These are phyloP conservation scores for Sutorius australiensis DNA, from an alignment of 768 basidiomycete species.

Conservation along the genomic window DNA sequence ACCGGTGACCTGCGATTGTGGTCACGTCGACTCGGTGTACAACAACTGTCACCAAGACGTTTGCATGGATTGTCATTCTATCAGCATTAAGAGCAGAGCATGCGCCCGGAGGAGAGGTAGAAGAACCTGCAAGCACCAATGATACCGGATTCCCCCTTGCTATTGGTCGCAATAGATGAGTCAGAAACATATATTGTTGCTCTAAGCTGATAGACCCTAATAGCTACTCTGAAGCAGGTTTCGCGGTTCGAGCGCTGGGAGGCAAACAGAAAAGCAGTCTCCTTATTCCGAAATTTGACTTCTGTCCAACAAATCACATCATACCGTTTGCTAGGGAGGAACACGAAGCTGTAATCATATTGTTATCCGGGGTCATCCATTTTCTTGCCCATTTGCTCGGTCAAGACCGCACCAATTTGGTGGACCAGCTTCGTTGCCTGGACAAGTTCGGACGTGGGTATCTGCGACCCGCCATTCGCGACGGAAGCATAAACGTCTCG, in stretches of 20 bases:
- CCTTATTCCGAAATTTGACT: not conserved
- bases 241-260: not conserved
- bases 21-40: not conserved
- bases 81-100: not conserved
- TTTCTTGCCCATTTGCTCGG: slow-evolving; percentile 42
- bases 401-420: slow-evolving; percentile 44
- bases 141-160: not conserved
- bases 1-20: not conserved
- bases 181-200: not conserved
- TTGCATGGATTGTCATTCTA: not conserved
- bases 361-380: slow-evolving; percentile 18
- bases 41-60: not conserved
- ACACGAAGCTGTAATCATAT: slow-evolving; percentile 6
- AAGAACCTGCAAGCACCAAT: not conserved
- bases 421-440: slow-evolving; percentile 44
- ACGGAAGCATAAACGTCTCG: slow-evolving; percentile 43
- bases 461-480: slow-evolving; percentile 43
- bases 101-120: not conserved
- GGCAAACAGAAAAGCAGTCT: not conserved
- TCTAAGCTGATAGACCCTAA: not conserved
- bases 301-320: not conserved
- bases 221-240: not conserved
- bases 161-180: not conserved
- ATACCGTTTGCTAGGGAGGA: slow-evolving; percentile 2
- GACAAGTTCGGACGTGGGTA: slow-evolving; percentile 46